Percentiles rank a stretch among this genome's conserved stretches.
Evolutionary conservation across 2,329 filamentous ascomycete genomes (phyloP).

Genomic region (Aspergillus glaucus): DNA sequence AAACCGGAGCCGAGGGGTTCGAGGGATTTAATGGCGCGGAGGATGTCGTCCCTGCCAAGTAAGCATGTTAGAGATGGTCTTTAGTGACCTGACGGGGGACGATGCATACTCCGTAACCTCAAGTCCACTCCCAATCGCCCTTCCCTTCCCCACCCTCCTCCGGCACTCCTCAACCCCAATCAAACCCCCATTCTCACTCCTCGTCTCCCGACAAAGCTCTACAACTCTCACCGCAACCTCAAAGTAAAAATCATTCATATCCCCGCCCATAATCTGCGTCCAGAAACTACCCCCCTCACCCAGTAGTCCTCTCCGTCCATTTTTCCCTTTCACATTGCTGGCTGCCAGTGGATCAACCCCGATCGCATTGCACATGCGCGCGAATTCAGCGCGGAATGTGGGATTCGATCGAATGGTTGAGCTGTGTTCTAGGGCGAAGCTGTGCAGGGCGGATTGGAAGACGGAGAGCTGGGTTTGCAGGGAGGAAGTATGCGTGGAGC

Average conservation of each 20-base stretch:
- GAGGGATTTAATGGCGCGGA: conserved; percentile 80
- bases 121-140: conserved; percentile 67
- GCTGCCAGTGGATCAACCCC: conserved; percentile 90
- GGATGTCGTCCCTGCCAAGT: conserved; percentile 67
- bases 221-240: conserved; percentile 94
- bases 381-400: conserved; percentile 91
- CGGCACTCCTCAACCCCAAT: conserved; percentile 77
- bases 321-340: conserved; percentile 47
- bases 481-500: conserved; percentile 73
- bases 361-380: conserved; percentile 95
- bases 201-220: conserved; percentile 79
- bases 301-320: conserved; percentile 36
- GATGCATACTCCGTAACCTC: conserved; percentile 66
- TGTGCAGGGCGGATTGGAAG: conserved; percentile 90
- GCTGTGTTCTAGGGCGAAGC: conserved; percentile 90
- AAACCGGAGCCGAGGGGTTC: conserved; percentile 84
- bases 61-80: background rate
- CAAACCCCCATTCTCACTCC: conserved; percentile 86
- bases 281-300: conserved; percentile 62
- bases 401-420: conserved; percentile 95
- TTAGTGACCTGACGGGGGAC: background rate
- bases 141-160: conserved; percentile 65
- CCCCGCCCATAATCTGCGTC: conserved; percentile 84
- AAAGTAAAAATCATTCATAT: conserved; percentile 98
- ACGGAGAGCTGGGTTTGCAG: conserved; percentile 90